A percentile compares a stretch with the other conserved stretches of the same genome.
These are phyloP conservation scores for Grifola frondosa DNA, from an alignment of 1,284 basidiomycete genomes.

Conservation along the genomic window DNA sequence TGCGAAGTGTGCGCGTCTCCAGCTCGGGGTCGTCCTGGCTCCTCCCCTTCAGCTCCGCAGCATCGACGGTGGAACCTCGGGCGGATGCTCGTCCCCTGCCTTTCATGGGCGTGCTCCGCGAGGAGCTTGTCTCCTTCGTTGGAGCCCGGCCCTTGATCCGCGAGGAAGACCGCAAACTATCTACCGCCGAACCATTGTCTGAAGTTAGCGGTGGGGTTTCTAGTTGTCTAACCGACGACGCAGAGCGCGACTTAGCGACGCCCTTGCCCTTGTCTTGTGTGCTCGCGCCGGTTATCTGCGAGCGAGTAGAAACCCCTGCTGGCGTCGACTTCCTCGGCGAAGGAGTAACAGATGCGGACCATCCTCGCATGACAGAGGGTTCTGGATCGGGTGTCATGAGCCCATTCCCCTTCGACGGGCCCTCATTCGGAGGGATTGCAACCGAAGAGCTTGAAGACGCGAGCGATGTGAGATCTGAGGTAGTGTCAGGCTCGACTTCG, in stretches of 20 bases:
- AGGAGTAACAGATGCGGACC: conserved; percentile 14
- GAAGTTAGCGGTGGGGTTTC: conserved; percentile 37
- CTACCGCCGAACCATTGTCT: conserved; percentile 26
- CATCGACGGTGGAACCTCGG: conserved; percentile 22
- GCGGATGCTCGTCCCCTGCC: conserved; percentile 29
- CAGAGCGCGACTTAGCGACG: conserved; percentile 19
- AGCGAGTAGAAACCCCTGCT: conserved; percentile 52
- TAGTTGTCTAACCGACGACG: conserved; percentile 29
- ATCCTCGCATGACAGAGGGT: conserved; percentile 17
- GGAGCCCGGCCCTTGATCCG: conserved; percentile 24
- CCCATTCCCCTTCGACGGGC: conserved; percentile 26
- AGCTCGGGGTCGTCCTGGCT: conserved; percentile 24
- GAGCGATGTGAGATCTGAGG: conserved; percentile 49
- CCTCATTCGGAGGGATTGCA: conserved; percentile 10
- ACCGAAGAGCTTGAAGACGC: conserved; percentile 29
- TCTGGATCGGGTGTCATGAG: conserved; percentile 38
- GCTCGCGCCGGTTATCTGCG: conserved; percentile 44
- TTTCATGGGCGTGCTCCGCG: conserved; percentile 27
- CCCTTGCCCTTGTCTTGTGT: conserved; percentile 12
- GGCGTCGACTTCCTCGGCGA: conserved; percentile 23
- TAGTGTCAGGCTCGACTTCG: conserved; percentile 40
- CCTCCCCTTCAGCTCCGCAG: conserved; percentile 20
- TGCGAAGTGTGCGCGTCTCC: conserved; percentile 29
- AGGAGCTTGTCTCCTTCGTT: conserved; percentile 22
- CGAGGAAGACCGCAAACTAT: conserved; percentile 29